Conservation (phyloP, 2,329 filamentous ascomycete species). For the Penicillium sp. region DNA sequence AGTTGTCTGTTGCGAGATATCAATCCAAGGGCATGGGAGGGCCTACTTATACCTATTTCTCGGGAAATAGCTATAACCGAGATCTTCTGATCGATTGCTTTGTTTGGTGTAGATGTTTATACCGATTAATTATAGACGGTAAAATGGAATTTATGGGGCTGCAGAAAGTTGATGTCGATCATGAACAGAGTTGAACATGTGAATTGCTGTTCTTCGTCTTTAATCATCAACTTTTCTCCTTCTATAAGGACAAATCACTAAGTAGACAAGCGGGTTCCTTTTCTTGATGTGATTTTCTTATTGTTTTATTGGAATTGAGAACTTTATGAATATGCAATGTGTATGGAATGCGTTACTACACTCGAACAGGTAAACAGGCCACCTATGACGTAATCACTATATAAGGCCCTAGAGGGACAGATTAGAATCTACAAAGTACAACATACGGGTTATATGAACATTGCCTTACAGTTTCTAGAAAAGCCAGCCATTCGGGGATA, state of each 20-base stretch:
- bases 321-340: too few relatives aligned
- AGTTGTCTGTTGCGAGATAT: not conserved
- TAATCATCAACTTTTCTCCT: too few relatives aligned
- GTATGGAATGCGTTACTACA: too few relatives aligned
- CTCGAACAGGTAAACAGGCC: not conserved
- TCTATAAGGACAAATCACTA: too few relatives aligned
- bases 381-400: too few relatives aligned
- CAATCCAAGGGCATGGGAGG: not conserved
- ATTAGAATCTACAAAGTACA: too few relatives aligned
- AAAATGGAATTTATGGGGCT: not conserved
- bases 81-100: not conserved
- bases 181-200: not conserved
- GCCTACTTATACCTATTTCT: not conserved
- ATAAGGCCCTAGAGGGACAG: not conserved
- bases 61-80: not conserved
- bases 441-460: not conserved
- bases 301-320: too few relatives aligned
- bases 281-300: not conserved
- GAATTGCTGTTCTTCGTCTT: not conserved
- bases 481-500: too few relatives aligned
- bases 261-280: not conserved
- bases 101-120: not conserved
- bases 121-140: constrained; percentile 3
- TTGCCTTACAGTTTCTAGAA: not conserved
- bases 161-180: not conserved